These are phyloP conservation scores for Dictyostelium firmibasis DNA, from an alignment of 78 protist genomes.

Conservation along the genomic window DNA sequence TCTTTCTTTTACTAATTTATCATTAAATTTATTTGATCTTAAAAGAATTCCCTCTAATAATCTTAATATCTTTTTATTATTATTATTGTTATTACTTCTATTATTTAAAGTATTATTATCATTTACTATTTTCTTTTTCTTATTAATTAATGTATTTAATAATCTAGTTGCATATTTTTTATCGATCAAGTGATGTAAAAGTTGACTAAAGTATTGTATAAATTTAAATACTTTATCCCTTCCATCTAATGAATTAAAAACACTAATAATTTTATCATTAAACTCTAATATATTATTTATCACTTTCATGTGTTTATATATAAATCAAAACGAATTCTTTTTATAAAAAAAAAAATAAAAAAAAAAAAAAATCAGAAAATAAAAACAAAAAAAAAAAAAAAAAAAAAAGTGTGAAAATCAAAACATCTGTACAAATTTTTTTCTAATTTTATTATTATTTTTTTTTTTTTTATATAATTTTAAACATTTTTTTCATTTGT, in stretches of 20 bases:
- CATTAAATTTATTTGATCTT: neutral
- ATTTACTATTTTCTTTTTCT: neutral
- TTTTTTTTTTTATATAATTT: too few relatives aligned
- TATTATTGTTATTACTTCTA: neutral
- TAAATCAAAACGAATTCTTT: neutral
- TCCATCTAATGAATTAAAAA: constrained; percentile 9
- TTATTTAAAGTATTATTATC: neutral
- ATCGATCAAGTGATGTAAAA: neutral
- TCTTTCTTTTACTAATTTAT: neutral
- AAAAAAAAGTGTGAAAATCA: neutral
- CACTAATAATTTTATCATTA: constrained; percentile 6
- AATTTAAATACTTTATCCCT: constrained; percentile 45
- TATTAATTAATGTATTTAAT: neutral
- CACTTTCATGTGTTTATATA: neutral
- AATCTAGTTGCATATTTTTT: neutral
- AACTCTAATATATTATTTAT: neutral
- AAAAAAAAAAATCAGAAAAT: neutral
- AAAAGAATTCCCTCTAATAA: neutral
- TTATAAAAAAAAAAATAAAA: too few relatives aligned
- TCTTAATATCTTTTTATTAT: neutral
- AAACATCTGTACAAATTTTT: neutral
- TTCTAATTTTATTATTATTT: neutral
- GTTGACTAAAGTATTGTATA: constrained; percentile 17
- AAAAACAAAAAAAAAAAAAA: too few relatives aligned
- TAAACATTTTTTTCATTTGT: neutral